phyloP scores from a whole-genome alignment of 2,329 filamentous ascomycete species.

The Parastagonospora avenae region DNA sequence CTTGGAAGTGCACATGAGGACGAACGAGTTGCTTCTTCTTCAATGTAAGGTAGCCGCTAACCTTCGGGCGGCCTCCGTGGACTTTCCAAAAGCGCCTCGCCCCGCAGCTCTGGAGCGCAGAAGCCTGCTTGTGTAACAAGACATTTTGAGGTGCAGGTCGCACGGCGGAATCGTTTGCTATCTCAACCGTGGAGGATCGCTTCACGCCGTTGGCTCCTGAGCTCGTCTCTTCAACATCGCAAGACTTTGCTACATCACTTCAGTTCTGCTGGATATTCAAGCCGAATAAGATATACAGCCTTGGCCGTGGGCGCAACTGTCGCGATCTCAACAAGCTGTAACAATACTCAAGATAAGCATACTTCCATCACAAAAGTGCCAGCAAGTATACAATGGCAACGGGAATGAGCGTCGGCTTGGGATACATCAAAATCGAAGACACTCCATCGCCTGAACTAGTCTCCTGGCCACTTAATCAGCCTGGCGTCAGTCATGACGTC shows the following conservation, averaged over 20 bases:
- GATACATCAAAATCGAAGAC: conserved; percentile 10
- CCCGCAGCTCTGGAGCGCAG: neutral
- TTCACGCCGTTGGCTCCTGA: no score
- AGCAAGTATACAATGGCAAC: neutral
- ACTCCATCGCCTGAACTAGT: conserved; percentile 6
- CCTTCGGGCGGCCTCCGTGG: conserved; percentile 9
- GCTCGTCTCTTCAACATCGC: neutral
- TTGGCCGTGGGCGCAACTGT: no score
- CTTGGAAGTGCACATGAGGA: conserved; percentile 4
- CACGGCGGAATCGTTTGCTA: neutral
- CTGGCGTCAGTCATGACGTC: neutral
- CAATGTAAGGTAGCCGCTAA: neutral
- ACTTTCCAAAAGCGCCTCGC: neutral
- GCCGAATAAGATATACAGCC: no score
- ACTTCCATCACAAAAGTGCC: no score
- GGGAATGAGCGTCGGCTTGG: neutral
- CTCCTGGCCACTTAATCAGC: neutral
- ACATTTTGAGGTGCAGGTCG: neutral
- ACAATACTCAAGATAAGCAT: no score
- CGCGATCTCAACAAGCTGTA: no score
- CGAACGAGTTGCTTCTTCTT: neutral
- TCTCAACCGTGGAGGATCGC: neutral
- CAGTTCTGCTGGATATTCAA: no score
- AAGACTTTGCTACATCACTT: neutral
- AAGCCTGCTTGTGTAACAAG: neutral